A percentile compares a stretch with the other conserved stretches of the same genome.
Evolutionary conservation across 495 filamentous ascomycete species (phyloP).

Genomic region (Lineolata rhizophorae): DNA sequence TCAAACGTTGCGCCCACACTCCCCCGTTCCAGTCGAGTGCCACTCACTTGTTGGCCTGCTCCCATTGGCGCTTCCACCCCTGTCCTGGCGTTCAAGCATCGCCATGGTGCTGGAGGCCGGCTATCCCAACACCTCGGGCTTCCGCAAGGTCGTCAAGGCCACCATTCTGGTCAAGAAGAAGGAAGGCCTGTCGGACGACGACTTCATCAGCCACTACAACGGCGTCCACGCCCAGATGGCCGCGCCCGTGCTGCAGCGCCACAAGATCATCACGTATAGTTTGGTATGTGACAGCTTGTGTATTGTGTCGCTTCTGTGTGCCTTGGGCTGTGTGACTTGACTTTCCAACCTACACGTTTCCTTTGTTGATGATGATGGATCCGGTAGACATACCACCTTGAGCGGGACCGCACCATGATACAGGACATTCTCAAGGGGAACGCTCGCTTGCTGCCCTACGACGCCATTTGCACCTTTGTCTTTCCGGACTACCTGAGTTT

Average conservation of each 20-base stretch:
- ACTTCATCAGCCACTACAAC: slow-evolving; percentile 21
- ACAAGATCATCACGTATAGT: slow-evolving; percentile 19
- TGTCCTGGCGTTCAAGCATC: background rate
- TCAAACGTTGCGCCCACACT: too few relatives aligned
- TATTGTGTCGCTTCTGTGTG: background rate
- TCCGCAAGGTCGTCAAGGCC: slow-evolving; percentile 21
- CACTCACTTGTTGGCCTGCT: too few relatives aligned
- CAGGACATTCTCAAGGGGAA: slow-evolving; percentile 21
- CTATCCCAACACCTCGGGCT: slow-evolving; percentile 18
- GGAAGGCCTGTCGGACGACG: slow-evolving; percentile 19
- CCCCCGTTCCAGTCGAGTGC: too few relatives aligned
- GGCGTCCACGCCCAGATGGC: slow-evolving; percentile 19
- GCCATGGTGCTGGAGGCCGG: slow-evolving; percentile 20
- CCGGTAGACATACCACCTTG: slow-evolving; percentile 18
- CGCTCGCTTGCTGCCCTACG: slow-evolving; percentile 18
- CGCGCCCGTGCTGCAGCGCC: slow-evolving; percentile 16
- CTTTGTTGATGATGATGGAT: too few relatives aligned
- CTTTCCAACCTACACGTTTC: background rate
- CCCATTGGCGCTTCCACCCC: too few relatives aligned
- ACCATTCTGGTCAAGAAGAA: slow-evolving; percentile 22
- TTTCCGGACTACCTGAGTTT: slow-evolving; percentile 20
- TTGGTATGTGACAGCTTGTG: slow-evolving; percentile 15
- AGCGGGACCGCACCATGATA: slow-evolving; percentile 18
- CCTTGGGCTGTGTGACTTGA: background rate
- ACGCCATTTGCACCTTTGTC: slow-evolving; percentile 22